Conservation (phyloP, 345 rosid species). For the Rhodamnia argentea region DNA sequence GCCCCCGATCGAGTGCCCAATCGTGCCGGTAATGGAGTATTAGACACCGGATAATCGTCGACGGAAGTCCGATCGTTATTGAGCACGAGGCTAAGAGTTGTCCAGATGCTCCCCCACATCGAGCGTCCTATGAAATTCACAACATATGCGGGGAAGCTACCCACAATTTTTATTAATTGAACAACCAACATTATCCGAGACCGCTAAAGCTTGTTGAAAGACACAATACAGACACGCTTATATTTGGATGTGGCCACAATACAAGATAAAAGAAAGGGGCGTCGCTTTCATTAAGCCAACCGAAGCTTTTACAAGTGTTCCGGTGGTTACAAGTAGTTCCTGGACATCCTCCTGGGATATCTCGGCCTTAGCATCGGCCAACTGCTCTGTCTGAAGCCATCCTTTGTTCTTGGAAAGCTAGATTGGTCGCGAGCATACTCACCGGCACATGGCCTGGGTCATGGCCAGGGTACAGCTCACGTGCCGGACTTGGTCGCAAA, state of each 20-base stretch:
- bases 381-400: neutral
- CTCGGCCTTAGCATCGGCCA: neutral
- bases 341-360: neutral
- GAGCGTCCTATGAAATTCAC: too few species aligned
- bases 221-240: neutral
- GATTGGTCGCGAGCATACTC: neutral
- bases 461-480: neutral
- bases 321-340: neutral
- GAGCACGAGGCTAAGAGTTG: neutral
- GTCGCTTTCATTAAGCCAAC: neutral
- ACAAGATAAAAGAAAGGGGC: neutral
- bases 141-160: too few species aligned
- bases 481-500: neutral
- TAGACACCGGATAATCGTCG: neutral
- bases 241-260: too few species aligned
- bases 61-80: too few species aligned
- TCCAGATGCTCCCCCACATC: too few species aligned
- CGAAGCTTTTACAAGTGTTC: neutral
- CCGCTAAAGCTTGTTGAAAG: neutral
- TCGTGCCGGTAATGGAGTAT: rapidly evolving
- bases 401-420: neutral
- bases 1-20: neutral
- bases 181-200: neutral
- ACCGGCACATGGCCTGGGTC: neutral
- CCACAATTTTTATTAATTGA: too few species aligned